Conservation (phyloP, 2,329 filamentous ascomycete genomes). For the Fusarium algeriense region DNA sequence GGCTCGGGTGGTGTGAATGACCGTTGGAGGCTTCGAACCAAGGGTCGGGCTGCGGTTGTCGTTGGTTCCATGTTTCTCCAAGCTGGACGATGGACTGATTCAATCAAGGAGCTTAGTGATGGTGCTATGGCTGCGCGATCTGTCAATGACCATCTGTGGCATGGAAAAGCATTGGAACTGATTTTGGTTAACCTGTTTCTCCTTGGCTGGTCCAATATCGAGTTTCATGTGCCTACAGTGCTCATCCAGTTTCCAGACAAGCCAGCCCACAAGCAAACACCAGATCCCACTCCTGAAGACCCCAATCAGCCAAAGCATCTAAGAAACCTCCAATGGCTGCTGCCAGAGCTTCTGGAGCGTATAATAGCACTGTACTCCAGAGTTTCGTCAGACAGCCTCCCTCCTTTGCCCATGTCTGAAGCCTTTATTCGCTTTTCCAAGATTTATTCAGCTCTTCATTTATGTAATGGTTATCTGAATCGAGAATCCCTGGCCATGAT, state of each 20-base stretch:
- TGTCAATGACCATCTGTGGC: constrained; percentile 94
- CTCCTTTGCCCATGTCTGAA: constrained; percentile 78
- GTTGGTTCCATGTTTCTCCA: constrained; percentile 89
- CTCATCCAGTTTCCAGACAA: constrained; percentile 65
- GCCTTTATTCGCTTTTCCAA: constrained; percentile 79
- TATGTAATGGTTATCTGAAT: constrained; percentile 73
- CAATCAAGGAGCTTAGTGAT: constrained; percentile 84
- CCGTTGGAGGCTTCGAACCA: constrained; percentile 82
- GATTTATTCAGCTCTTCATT: constrained; percentile 74
- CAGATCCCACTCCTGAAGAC: constrained; percentile 50
- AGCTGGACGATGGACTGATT: constrained; percentile 90
- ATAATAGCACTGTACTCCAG: constrained; percentile 80
- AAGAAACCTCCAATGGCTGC: constrained; percentile 66
- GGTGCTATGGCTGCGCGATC: constrained; percentile 81
- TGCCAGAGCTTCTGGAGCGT: constrained; percentile 81
- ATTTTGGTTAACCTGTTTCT: constrained; percentile 86
- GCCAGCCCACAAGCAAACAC: constrained; percentile 51
- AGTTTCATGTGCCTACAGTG: constrained; percentile 79
- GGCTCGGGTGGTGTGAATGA: constrained; percentile 79
- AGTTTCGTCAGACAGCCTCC: constrained; percentile 77
- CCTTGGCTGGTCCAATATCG: constrained; percentile 84
- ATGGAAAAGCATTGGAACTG: constrained; percentile 92
- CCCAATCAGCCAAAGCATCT: constrained; percentile 65
- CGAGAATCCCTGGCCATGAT: constrained; percentile 72
- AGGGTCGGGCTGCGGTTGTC: constrained; percentile 81